These are phyloP conservation scores for Nannizziopsis arthrosporioides DNA, from an alignment of 2,329 filamentous ascomycete genomes.

Conservation along the genomic window DNA sequence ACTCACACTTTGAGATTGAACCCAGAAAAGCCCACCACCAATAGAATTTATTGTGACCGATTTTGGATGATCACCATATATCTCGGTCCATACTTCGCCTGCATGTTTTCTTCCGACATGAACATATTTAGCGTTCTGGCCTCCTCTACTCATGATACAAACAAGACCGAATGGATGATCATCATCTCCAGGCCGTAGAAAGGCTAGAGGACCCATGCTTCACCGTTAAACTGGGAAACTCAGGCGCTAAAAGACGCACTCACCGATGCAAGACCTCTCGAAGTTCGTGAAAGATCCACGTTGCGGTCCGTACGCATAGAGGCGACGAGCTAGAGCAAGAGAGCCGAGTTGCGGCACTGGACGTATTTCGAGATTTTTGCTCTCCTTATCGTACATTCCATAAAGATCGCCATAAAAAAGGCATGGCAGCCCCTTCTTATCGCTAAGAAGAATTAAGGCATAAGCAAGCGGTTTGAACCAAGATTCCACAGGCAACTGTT, in stretches of 20 bases:
- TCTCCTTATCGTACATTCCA: constrained; percentile 42
- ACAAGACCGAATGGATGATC: constrained; percentile 42
- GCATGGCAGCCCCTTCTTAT: constrained; percentile 49
- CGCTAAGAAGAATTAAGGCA: constrained; percentile 55
- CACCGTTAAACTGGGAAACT: neutral
- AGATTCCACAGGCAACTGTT: constrained; percentile 47
- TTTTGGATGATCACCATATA: constrained; percentile 44
- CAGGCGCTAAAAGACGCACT: constrained; percentile 9
- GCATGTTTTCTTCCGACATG: constrained; percentile 47
- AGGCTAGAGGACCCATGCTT: constrained; percentile 18
- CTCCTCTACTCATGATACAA: constrained; percentile 46
- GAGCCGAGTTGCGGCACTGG: constrained; percentile 37
- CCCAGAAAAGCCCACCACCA: constrained; percentile 49
- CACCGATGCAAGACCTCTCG: constrained; percentile 46
- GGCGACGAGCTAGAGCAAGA: constrained; percentile 50
- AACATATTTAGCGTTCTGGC: constrained; percentile 45
- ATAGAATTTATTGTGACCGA: constrained; percentile 48
- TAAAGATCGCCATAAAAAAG: constrained; percentile 62
- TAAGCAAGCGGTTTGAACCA: constrained; percentile 65
- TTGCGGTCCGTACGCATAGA: constrained; percentile 57
- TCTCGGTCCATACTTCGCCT: constrained; percentile 53
- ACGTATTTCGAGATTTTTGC: constrained; percentile 37
- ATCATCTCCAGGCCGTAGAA: constrained; percentile 41
- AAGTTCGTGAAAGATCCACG: constrained; percentile 48
- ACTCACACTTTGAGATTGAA: constrained; percentile 43